A percentile compares a stretch with the other conserved stretches of the same genome.
Conservation (phyloP, 768 basidiomycete genomes). For the Boletellus ananas region DNA sequence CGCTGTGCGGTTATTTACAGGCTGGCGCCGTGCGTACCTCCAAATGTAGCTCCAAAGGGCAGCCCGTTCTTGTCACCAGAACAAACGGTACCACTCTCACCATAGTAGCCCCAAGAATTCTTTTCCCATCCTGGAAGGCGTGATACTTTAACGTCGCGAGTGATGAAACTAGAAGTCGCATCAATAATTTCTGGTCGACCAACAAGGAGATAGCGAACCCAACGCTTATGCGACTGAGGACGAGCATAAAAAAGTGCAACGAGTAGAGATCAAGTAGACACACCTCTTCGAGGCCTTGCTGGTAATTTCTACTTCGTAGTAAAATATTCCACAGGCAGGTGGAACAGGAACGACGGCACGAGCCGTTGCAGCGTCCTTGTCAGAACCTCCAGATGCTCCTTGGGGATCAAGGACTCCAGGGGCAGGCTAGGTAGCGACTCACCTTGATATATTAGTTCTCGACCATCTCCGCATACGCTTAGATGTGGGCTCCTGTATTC, state of each 20-base stretch:
- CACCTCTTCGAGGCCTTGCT: conserved; percentile 80
- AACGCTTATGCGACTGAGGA: conserved; percentile 68
- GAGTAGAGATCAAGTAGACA: conserved; percentile 21
- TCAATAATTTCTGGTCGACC: conserved; percentile 7
- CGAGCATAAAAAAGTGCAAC: conserved; percentile 14
- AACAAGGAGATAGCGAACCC: conserved; percentile 48
- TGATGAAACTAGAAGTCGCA: conserved; percentile 53
- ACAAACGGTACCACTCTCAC: conserved; percentile 82
- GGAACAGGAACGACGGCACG: conserved; percentile 78
- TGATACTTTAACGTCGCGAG: conserved; percentile 57
- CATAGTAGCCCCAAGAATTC: conserved; percentile 89
- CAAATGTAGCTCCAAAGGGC: conserved; percentile 74
- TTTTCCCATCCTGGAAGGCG: conserved; percentile 85
- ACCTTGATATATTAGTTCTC: conserved; percentile 74
- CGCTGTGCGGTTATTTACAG: not conserved
- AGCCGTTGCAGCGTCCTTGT: conserved; percentile 82
- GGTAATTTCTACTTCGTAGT: conserved; percentile 86
- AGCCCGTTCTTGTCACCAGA: conserved; percentile 69
- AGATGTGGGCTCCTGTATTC: conserved; percentile 56
- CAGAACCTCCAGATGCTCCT: conserved; percentile 56
- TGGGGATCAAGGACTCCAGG: conserved; percentile 7
- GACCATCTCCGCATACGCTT: conserved; percentile 64
- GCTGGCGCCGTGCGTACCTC: conserved; percentile 49
- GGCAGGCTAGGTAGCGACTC: conserved; percentile 10
- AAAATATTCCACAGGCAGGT: conserved; percentile 85